These are phyloP conservation scores for Sutorius australiensis DNA, from an alignment of 768 basidiomycete species.

Conservation along the genomic window DNA sequence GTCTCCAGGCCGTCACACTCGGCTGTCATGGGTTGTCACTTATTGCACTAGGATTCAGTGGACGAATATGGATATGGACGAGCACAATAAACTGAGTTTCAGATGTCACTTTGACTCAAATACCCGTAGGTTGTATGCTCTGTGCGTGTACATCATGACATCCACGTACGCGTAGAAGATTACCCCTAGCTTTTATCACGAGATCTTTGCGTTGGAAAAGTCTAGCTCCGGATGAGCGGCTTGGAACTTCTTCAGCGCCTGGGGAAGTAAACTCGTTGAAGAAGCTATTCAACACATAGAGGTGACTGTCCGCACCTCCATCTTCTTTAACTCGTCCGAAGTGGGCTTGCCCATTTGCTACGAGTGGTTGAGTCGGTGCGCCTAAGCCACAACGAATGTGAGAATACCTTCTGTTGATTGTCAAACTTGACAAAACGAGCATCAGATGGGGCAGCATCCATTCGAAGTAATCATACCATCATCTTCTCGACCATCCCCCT, in stretches of 20 bases:
- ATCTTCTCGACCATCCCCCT: constrained; percentile 99
- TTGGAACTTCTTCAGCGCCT: constrained; percentile 89
- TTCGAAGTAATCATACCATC: constrained; percentile 69
- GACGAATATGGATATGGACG: constrained; percentile 27
- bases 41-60: constrained; percentile 17
- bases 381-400: not conserved
- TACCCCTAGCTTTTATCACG: constrained; percentile 35
- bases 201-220: constrained; percentile 88
- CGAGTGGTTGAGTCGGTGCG: not conserved
- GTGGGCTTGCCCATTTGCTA: constrained; percentile 96
- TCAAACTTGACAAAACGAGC: constrained; percentile 34
- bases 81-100: constrained; percentile 13
- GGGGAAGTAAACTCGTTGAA: constrained; percentile 1
- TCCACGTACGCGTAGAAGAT: not conserved
- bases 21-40: constrained; percentile 38
- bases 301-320: constrained; percentile 54
- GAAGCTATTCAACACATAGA: not conserved
- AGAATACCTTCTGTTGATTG: constrained; percentile 41
- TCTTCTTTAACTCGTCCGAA: constrained; percentile 90
- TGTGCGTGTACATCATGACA: not conserved
- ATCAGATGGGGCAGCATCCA: constrained; percentile 7
- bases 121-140: not conserved
- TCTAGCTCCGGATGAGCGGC: constrained; percentile 89
- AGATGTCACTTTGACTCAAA: not conserved
- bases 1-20: constrained; percentile 41